Evolutionary conservation across 176 grass and related monocot genomes (phyloP).

Genomic region (Typha latifolia): DNA sequence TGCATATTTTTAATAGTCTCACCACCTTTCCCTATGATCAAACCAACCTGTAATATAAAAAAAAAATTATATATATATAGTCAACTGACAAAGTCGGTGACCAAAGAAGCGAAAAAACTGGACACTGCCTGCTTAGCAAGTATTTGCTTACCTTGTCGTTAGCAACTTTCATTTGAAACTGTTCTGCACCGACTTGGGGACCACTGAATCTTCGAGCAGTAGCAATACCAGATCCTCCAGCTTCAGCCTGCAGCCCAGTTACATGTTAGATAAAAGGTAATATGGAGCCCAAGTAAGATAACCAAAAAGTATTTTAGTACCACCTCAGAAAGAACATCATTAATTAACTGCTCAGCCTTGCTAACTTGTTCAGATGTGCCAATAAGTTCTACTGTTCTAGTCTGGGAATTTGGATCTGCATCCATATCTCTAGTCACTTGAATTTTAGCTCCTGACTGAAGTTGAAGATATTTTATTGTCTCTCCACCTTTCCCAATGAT

Average conservation of each 20-base stretch:
- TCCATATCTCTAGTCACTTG: slow-evolving; percentile 89
- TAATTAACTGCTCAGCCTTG: slow-evolving; percentile 80
- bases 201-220: slow-evolving; percentile 38
- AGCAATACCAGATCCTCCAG: slow-evolving; percentile 45
- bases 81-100: neutral
- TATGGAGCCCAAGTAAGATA: neutral
- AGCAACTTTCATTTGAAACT: slow-evolving; percentile 84
- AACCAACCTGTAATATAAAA: slow-evolving; percentile 51
- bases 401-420: slow-evolving; percentile 59
- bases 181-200: slow-evolving; percentile 54
- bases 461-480: slow-evolving; percentile 76
- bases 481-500: slow-evolving; percentile 93
- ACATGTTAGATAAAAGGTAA: slow-evolving; percentile 6
- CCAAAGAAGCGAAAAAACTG: neutral
- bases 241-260: slow-evolving; percentile 55
- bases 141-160: slow-evolving; percentile 64
- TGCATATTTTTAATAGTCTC: slow-evolving; percentile 98
- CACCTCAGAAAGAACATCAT: slow-evolving; percentile 81
- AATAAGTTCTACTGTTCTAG: slow-evolving; percentile 64
- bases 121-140: neutral
- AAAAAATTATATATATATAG: neutral
- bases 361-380: slow-evolving; percentile 84
- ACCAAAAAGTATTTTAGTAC: neutral
- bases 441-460: slow-evolving; percentile 89
- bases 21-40: slow-evolving; percentile 93